phyloP scores from a whole-genome alignment of 208 protist species.

The Trichomonas tenax region DNA sequence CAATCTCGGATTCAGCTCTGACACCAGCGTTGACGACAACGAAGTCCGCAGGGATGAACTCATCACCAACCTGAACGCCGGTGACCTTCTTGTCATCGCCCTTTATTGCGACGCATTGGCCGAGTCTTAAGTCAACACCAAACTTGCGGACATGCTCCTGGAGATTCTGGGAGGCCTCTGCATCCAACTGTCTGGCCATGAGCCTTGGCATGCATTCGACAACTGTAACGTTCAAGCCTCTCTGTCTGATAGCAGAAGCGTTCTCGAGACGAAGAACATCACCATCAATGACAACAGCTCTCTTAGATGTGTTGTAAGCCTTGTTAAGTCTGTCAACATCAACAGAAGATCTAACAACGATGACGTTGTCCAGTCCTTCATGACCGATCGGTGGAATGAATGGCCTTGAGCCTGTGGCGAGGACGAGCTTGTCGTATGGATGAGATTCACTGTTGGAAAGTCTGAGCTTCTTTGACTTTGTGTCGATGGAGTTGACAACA shows the following conservation, averaged over 20 bases:
- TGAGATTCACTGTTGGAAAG: neutral
- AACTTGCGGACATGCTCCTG: neutral
- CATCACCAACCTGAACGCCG: neutral
- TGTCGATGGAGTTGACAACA: neutral
- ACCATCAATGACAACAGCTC: neutral
- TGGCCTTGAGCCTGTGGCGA: neutral
- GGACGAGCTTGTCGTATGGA: neutral
- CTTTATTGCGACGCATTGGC: neutral
- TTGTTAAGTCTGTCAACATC: neutral
- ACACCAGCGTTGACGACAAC: neutral
- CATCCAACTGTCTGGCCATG: neutral
- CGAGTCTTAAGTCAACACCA: neutral
- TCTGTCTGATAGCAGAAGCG: neutral
- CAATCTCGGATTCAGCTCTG: neutral
- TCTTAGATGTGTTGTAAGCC: neutral
- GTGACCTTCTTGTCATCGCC: neutral
- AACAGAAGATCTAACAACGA: neutral
- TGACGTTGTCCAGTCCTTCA: neutral
- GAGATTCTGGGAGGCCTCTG: neutral
- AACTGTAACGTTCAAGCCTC: neutral
- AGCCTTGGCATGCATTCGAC: neutral
- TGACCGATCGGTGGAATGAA: neutral
- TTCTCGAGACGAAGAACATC: neutral
- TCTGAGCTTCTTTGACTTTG: neutral
- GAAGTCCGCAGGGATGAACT: neutral